Evolutionary conservation across 2,329 filamentous ascomycete species (phyloP).

Genomic region (Neonectria coccinea): DNA sequence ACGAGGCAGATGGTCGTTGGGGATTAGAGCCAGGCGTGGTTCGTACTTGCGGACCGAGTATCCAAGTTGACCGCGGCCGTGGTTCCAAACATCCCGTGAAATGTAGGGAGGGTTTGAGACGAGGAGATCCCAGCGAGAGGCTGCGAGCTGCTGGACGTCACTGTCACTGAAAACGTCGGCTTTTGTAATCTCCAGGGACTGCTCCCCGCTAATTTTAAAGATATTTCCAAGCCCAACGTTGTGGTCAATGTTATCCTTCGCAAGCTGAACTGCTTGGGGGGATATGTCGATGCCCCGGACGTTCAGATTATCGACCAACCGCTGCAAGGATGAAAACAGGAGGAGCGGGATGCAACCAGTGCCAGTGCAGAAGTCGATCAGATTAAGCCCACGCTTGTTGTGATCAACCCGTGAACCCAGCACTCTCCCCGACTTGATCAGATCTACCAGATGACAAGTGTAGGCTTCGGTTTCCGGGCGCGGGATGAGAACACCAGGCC

Average conservation of each 20-base stretch:
- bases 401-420: slow-evolving; percentile 24
- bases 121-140: slow-evolving; percentile 69
- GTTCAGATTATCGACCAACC: slow-evolving; percentile 55
- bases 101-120: slow-evolving; percentile 95
- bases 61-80: slow-evolving; percentile 57
- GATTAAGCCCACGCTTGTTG: slow-evolving; percentile 56
- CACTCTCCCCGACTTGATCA: slow-evolving; percentile 50
- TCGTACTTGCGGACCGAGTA: slow-evolving; percentile 88
- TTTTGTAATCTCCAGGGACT: slow-evolving; percentile 57
- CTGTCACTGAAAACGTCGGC: slow-evolving; percentile 63
- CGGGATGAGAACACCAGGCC: slow-evolving; percentile 85
- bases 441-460: slow-evolving; percentile 64
- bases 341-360: slow-evolving; percentile 90
- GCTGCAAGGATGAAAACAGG: slow-evolving; percentile 71
- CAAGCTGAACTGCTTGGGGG: slow-evolving; percentile 70
- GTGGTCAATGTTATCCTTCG: slow-evolving; percentile 70
- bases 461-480: slow-evolving; percentile 81
- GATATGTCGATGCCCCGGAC: slow-evolving; percentile 83
- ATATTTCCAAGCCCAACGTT: slow-evolving; percentile 55
- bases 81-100: slow-evolving; percentile 63
- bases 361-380: slow-evolving; percentile 91
- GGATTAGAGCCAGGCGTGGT: slow-evolving; percentile 82
- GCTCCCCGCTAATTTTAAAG: slow-evolving; percentile 23
- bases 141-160: slow-evolving; percentile 48
- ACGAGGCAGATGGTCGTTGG: slow-evolving; percentile 47